Base-by-base conservation (phyloP, 805 yeast genomes). In the Zygoascus biomembranicola region DNA sequence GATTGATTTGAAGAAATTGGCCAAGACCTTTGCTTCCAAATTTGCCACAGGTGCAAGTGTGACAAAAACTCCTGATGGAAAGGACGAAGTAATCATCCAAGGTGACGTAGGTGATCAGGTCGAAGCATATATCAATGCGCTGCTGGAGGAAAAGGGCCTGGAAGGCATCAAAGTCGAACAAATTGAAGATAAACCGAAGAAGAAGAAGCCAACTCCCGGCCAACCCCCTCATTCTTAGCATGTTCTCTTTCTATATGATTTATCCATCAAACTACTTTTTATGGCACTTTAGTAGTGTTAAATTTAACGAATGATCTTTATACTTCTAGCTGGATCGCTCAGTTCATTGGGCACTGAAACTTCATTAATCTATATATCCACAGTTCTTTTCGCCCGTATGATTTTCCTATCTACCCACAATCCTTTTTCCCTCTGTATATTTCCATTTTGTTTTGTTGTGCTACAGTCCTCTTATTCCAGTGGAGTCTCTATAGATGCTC, bases 1-100 rank as follows among this genome's bases (percentile, higher is more conserved):
- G 56, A 79, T 89, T 48, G 97, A 90, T 66, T 78, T 87, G 80
- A 90, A 90, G 74, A 90, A 90, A 66, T 75, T 89, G 59, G 87
- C 96, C 46, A 92, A 92, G 76, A 83, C 90, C 0, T 90, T 92
- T 70, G 94, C 97, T 0, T 84, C 94, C 37, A 89, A 87, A 69
- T 90, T 92, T 66, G 98, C 98, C 13, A 90, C 97, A 8, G 98
- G 98, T 50, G 92, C 97, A 31, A 82, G 94, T 20, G 96, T 90
- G 13, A 83, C 90, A 3, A 90, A 90, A 71, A 87, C 82, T 59
- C 90, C 82, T 2, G 98, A 90, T 59, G 90, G 90, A 71, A 87
- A 86, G 67, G 97, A 92, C 57, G 98, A 90, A 66, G 81, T 90
- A 53, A 79, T 88, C 55, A 85, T 90, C 55, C 97, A 90, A 73